Conservation (phyloP, 108 stramenopile genomes). For the Nannochloropsis oceanica region DNA sequence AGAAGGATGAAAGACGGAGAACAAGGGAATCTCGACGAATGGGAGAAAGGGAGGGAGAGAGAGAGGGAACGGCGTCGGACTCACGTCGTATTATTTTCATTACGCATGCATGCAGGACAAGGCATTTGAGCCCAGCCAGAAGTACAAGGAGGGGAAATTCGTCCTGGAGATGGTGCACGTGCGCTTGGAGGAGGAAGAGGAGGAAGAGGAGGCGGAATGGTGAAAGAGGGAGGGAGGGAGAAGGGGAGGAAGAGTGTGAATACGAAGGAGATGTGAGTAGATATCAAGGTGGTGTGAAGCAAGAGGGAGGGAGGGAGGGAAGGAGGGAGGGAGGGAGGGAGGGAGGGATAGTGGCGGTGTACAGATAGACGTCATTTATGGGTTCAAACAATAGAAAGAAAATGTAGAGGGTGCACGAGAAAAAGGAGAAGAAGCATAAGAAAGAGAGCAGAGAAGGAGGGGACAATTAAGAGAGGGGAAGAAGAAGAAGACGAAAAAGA, state of each 20-base stretch:
- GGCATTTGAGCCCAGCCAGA: slow-evolving; percentile 29
- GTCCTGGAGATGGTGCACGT: slow-evolving; percentile 32
- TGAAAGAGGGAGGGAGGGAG: background rate
- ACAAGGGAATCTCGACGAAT: slow-evolving; percentile 81
- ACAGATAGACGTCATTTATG: too few species aligned
- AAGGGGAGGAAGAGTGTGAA: background rate
- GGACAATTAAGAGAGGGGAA: background rate
- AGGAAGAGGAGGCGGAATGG: background rate
- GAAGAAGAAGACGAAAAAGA: background rate
- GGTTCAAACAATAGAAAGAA: too few species aligned
- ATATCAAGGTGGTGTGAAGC: background rate
- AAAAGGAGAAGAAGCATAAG: background rate
- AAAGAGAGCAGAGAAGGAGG: background rate
- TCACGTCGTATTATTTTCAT: background rate
- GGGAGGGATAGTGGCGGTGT: background rate
- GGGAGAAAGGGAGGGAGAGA: background rate
- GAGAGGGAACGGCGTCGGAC: background rate
- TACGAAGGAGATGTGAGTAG: background rate
- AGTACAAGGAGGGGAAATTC: slow-evolving; percentile 41
- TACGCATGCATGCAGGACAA: slow-evolving; percentile 7
- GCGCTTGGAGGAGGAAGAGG: background rate
- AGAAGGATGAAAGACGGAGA: slow-evolving; percentile 20
- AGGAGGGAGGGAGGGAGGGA: background rate
- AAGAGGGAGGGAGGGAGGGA: background rate
- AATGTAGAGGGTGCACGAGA: too few species aligned